These are phyloP conservation scores for Schoenoplectus tabernaemontani DNA, from an alignment of 202 grass and related monocot species.

Conservation along the genomic window DNA sequence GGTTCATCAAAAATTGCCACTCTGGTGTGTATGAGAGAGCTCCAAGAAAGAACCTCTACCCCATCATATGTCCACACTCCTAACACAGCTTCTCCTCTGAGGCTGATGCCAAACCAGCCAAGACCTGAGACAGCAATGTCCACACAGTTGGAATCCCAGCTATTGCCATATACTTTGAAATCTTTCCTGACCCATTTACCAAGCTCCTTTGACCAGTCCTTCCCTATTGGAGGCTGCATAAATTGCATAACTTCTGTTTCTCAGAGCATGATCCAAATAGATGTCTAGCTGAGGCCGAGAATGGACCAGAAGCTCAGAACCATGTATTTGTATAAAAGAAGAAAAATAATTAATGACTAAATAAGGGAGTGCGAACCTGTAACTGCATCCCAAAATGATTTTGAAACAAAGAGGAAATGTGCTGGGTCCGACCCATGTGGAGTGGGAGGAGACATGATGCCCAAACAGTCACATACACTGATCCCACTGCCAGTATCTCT, in stretches of 20 bases:
- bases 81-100: conserved; percentile 62
- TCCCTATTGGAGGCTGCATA: conserved; percentile 62
- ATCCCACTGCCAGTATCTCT: conserved; percentile 49
- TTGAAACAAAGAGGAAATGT: conserved; percentile 37
- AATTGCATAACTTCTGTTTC: not conserved
- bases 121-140: conserved; percentile 80
- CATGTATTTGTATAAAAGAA: not conserved
- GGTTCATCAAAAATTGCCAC: conserved; percentile 73
- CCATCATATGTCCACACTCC: conserved; percentile 81
- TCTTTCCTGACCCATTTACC: conserved; percentile 73
- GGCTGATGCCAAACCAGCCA: conserved; percentile 68
- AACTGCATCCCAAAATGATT: conserved; percentile 70
- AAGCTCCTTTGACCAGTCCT: conserved; percentile 47
- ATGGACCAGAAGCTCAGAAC: not conserved
- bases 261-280: not conserved
- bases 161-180: conserved; percentile 53
- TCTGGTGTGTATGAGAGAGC: conserved; percentile 49
- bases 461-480: conserved; percentile 76
- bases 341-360: not conserved
- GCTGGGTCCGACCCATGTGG: conserved; percentile 89
- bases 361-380: too few relatives aligned
- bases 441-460: conserved; percentile 70
- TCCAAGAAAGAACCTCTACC: conserved; percentile 58
- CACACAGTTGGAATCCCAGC: conserved; percentile 54
- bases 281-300: not conserved